phyloP scores from a whole-genome alignment of 805 yeast species.

The Metschnikowia lachancei region DNA sequence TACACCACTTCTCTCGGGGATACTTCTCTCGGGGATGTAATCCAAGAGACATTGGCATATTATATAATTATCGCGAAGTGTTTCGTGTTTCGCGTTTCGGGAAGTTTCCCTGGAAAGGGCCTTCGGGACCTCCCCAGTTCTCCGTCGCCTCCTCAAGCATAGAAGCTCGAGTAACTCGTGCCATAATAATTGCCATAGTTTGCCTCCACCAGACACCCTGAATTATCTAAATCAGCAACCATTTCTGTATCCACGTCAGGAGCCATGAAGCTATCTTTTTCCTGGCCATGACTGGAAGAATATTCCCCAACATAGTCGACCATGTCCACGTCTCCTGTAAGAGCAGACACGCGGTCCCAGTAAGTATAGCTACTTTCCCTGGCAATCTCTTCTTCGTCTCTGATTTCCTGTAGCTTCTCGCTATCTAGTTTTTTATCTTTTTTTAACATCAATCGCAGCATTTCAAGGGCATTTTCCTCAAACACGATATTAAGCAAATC shows the following conservation, averaged over 20 bases:
- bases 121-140: not conserved
- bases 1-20: too few relatives aligned
- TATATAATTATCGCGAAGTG: too few relatives aligned
- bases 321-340: constrained; percentile 24
- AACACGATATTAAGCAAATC: constrained; percentile 27
- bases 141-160: not conserved
- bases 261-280: not conserved
- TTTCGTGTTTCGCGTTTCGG: too few relatives aligned
- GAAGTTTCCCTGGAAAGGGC: too few relatives aligned
- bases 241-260: constrained; percentile 1
- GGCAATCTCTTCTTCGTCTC: constrained; percentile 17
- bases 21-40: too few relatives aligned
- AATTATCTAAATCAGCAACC: not conserved
- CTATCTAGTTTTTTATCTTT: constrained; percentile 10
- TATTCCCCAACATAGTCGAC: constrained; percentile 2
- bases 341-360: constrained; percentile 32
- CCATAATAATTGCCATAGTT: constrained; percentile 17
- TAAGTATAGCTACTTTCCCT: constrained; percentile 33
- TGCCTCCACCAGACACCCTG: constrained; percentile 9
- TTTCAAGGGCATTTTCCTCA: constrained; percentile 29
- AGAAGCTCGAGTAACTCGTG: constrained; percentile 1
- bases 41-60: too few relatives aligned
- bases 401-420: constrained; percentile 15
- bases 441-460: constrained; percentile 14
- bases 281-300: not conserved